phyloP scores from a whole-genome alignment of 2,329 filamentous ascomycete species.

The Alternaria alternata region DNA sequence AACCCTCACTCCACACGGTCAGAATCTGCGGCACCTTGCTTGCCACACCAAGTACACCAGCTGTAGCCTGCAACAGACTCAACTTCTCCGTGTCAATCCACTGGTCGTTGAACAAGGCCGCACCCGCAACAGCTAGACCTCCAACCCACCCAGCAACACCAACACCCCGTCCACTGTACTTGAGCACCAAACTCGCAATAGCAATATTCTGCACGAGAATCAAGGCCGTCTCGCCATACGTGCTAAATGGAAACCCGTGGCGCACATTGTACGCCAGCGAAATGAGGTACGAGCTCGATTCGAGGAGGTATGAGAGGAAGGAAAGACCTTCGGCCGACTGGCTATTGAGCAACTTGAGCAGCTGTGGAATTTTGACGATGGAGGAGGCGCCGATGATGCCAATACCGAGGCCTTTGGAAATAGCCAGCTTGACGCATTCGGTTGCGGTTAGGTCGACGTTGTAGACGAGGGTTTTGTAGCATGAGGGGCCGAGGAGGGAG shows the following conservation, averaged over 20 bases:
- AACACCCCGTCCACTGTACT: slow-evolving; percentile 74
- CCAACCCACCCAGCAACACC: slow-evolving; percentile 81
- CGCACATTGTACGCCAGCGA: slow-evolving; percentile 91
- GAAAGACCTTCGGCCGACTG: slow-evolving; percentile 83
- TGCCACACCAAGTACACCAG: slow-evolving; percentile 81
- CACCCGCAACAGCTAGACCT: slow-evolving; percentile 72
- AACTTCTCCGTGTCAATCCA: slow-evolving; percentile 73
- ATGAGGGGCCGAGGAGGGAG: slow-evolving; percentile 76
- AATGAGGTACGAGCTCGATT: slow-evolving; percentile 88
- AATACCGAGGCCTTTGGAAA: slow-evolving; percentile 92
- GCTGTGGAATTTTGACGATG: slow-evolving; percentile 96
- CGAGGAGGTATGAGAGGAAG: slow-evolving; percentile 91
- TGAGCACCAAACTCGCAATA: slow-evolving; percentile 85
- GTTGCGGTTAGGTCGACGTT: slow-evolving; percentile 81
- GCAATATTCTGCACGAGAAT: slow-evolving; percentile 92
- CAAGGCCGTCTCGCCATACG: slow-evolving; percentile 92
- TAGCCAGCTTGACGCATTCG: slow-evolving; percentile 84
- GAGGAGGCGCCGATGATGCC: slow-evolving; percentile 90
- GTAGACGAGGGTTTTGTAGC: slow-evolving; percentile 86
- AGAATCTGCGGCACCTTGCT: slow-evolving; percentile 95
- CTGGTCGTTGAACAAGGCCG: slow-evolving; percentile 72
- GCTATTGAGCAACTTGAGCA: slow-evolving; percentile 86
- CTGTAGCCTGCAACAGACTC: slow-evolving; percentile 81
- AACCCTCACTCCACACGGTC: slow-evolving; percentile 83
- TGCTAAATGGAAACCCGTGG: slow-evolving; percentile 93